Conservation (phyloP, 2,329 filamentous ascomycete species). For the Setomelanomma holmii region DNA sequence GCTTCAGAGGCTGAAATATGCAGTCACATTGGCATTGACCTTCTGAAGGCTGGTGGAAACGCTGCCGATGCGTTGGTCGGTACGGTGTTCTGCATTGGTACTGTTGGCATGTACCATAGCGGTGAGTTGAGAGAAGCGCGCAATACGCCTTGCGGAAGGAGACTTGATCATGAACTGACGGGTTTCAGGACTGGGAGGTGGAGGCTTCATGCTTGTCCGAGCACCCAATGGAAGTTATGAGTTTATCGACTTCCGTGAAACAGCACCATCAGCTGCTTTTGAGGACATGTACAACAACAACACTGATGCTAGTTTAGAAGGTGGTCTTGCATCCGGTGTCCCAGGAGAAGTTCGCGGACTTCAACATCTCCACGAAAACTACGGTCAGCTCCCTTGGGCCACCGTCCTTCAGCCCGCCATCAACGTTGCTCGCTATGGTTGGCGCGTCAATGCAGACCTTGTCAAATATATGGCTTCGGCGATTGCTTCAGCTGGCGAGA, state of each 20-base stretch:
- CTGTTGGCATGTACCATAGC: conserved; percentile 57
- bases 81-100: conserved; percentile 57
- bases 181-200: conserved; percentile 79
- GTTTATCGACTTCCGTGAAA: conserved; percentile 88
- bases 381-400: conserved; percentile 65
- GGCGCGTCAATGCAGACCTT: conserved; percentile 75
- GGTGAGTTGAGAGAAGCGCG: conserved; percentile 30
- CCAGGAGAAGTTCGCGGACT: conserved; percentile 81
- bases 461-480: conserved; percentile 72
- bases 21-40: conserved; percentile 55
- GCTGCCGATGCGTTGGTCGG: conserved; percentile 59
- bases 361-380: conserved; percentile 76
- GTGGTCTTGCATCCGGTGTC: conserved; percentile 72
- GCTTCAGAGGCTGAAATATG: conserved; percentile 55
- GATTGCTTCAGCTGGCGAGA: conserved; percentile 38
- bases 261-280: conserved; percentile 80
- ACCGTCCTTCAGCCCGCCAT: conserved; percentile 77
- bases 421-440: conserved; percentile 64
- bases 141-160: not conserved
- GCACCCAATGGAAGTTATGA: conserved; percentile 78
- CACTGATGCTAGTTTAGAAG: conserved; percentile 68
- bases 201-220: conserved; percentile 87
- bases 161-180: conserved; percentile 8
- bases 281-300: conserved; percentile 86
- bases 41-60: conserved; percentile 59